These are phyloP conservation scores for Aeminium ludgeri DNA, from an alignment of 495 filamentous ascomycete genomes.

Conservation along the genomic window DNA sequence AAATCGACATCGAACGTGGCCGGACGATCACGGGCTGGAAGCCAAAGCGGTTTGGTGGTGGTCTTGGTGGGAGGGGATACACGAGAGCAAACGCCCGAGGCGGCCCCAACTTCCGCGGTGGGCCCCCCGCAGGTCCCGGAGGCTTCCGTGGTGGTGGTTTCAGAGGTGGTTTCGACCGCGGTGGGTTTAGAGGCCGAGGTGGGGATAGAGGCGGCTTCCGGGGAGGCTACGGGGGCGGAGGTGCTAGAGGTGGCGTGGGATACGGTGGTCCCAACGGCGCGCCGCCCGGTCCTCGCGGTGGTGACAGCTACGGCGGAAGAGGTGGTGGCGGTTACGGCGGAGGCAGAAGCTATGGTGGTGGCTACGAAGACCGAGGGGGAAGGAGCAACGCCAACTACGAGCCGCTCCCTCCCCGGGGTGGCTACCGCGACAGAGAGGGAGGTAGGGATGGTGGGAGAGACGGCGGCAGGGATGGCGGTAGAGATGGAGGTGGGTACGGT, in stretches of 20 bases:
- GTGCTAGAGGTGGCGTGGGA: slow-evolving; percentile 38
- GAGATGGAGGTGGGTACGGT: slow-evolving; percentile 36
- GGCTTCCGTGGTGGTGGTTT: slow-evolving; percentile 45
- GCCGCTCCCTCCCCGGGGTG: slow-evolving; percentile 41
- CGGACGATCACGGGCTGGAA: slow-evolving; percentile 91
- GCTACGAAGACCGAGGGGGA: slow-evolving; percentile 63
- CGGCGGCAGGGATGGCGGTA: slow-evolving; percentile 31
- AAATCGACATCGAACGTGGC: slow-evolving; percentile 93
- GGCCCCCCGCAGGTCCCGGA: slow-evolving; percentile 46
- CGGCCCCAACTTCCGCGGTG: slow-evolving; percentile 36
- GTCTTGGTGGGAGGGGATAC: slow-evolving; percentile 81
- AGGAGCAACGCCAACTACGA: slow-evolving; percentile 59
- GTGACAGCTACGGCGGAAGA: slow-evolving; percentile 26
- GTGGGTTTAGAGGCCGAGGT: slow-evolving; percentile 38
- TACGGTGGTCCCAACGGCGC: slow-evolving; percentile 29
- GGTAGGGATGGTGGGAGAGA: slow-evolving; percentile 31
- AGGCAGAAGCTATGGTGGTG: slow-evolving; percentile 33
- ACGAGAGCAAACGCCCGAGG: slow-evolving; percentile 56
- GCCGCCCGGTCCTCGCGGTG: no score
- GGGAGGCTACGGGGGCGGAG: slow-evolving; percentile 41
- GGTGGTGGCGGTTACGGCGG: slow-evolving; percentile 16
- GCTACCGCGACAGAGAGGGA: slow-evolving; percentile 38
- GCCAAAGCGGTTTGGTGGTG: slow-evolving; percentile 79
- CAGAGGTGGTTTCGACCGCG: slow-evolving; percentile 31
- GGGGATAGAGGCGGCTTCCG: slow-evolving; percentile 29